phyloP scores from a whole-genome alignment of 2,329 filamentous ascomycete genomes.

The Neonectria neomacrospora region DNA sequence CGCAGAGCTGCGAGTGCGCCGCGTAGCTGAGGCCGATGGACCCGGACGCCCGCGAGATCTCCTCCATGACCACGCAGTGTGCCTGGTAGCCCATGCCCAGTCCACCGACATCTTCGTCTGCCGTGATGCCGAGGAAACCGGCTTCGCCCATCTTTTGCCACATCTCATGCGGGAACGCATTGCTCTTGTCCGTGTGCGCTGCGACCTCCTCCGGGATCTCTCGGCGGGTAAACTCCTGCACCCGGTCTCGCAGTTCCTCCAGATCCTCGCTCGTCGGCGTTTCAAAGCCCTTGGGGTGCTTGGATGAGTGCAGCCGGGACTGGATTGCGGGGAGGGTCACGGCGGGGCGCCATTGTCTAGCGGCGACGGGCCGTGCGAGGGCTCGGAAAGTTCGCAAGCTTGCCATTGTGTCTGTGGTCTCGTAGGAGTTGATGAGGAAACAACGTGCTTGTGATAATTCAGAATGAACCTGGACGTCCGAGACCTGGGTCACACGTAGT shows the following conservation, averaged over 20 bases:
- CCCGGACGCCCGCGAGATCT: constrained; percentile 86
- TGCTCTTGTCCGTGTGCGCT: constrained; percentile 81
- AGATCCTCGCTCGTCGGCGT: constrained; percentile 79
- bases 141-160: constrained; percentile 95
- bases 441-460: background rate
- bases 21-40: constrained; percentile 92
- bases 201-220: constrained; percentile 89
- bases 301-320: constrained; percentile 63
- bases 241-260: constrained; percentile 81
- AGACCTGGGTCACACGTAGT: constrained; percentile 18
- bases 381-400: constrained; percentile 53
- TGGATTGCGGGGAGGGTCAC: constrained; percentile 52
- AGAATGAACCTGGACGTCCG: constrained; percentile 16
- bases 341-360: constrained; percentile 39
- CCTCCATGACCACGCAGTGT: constrained; percentile 95
- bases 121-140: constrained; percentile 91
- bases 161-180: constrained; percentile 90
- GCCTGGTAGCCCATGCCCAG: constrained; percentile 95
- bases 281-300: constrained; percentile 71
- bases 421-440: constrained; percentile 1
- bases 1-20: constrained; percentile 94
- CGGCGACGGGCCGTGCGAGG: constrained; percentile 48
- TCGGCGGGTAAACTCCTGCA: constrained; percentile 88
- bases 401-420: constrained; percentile 49
- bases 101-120: constrained; percentile 90